Percentiles rank a stretch among this genome's conserved stretches.
These are phyloP conservation scores for Pestalotiopsis sp. DNA, from an alignment of 2,329 filamentous ascomycete species.

Conservation along the genomic window DNA sequence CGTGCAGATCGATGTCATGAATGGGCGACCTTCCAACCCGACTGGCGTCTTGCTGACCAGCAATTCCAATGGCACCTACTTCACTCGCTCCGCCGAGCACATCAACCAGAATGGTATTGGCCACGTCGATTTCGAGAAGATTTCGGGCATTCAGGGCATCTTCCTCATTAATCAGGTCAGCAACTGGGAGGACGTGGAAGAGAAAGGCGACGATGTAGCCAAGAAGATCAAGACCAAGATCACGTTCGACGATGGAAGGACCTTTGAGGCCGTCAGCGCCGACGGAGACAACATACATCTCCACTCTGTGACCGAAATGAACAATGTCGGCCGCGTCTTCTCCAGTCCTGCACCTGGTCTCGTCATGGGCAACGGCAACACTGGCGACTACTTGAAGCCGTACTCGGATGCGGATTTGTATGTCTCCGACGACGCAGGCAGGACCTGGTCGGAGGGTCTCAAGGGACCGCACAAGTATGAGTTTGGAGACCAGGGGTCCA, in stretches of 20 bases:
- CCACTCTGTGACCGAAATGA: conserved; percentile 86
- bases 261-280: conserved; percentile 74
- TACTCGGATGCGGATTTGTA: conserved; percentile 80
- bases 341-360: conserved; percentile 92
- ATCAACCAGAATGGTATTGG: conserved; percentile 81
- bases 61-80: conserved; percentile 97
- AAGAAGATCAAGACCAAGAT: conserved; percentile 82
- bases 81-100: conserved; percentile 87
- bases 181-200: conserved; percentile 78
- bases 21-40: conserved; percentile 61
- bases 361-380: conserved; percentile 93
- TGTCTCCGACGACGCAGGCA: conserved; percentile 87
- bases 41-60: conserved; percentile 94
- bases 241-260: conserved; percentile 93
- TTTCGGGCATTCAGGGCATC: conserved; percentile 88
- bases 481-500: conserved; percentile 89
- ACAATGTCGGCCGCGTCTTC: conserved; percentile 84
- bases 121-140: conserved; percentile 93
- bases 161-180: conserved; percentile 88
- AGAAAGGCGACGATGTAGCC: conserved; percentile 44
- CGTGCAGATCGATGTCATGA: conserved; percentile 94
- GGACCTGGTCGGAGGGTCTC: conserved; percentile 77
- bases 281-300: conserved; percentile 76
- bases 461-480: conserved; percentile 92
- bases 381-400: conserved; percentile 70